Conservation (phyloP, 257 asterid genomes). For the Capsicum baccatum region DNA sequence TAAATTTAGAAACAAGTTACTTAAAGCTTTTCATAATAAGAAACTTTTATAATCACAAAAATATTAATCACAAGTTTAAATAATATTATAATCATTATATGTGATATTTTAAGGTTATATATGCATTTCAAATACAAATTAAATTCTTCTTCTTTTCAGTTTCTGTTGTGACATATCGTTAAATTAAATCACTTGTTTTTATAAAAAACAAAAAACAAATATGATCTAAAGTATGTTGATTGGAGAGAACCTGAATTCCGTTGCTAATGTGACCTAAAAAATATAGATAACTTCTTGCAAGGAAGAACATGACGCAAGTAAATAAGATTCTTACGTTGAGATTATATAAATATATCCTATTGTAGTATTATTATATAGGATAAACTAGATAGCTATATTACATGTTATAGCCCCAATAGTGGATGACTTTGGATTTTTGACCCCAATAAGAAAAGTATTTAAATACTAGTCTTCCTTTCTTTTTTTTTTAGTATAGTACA, state of each 20-base stretch:
- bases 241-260: neutral
- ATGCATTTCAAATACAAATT: neutral
- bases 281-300: neutral
- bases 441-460: too few relatives aligned
- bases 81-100: neutral
- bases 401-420: too few relatives aligned
- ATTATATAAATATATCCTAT: neutral
- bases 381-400: too few relatives aligned
- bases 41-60: neutral
- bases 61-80: neutral
- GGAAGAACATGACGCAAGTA: neutral
- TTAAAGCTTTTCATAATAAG: neutral
- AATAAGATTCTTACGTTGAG: constrained; percentile 9
- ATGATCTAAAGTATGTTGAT: neutral
- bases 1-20: neutral
- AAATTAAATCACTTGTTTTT: neutral
- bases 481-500: too few relatives aligned
- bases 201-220: neutral
- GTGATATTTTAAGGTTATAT: neutral
- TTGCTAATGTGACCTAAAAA: neutral
- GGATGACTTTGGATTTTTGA: too few relatives aligned
- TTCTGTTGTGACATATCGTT: neutral
- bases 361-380: neutral
- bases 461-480: too few relatives aligned
- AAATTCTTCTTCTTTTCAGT: neutral